Evolutionary conservation across 2,329 filamentous ascomycete species (phyloP).

Genomic region (Blastomyces silverae): DNA sequence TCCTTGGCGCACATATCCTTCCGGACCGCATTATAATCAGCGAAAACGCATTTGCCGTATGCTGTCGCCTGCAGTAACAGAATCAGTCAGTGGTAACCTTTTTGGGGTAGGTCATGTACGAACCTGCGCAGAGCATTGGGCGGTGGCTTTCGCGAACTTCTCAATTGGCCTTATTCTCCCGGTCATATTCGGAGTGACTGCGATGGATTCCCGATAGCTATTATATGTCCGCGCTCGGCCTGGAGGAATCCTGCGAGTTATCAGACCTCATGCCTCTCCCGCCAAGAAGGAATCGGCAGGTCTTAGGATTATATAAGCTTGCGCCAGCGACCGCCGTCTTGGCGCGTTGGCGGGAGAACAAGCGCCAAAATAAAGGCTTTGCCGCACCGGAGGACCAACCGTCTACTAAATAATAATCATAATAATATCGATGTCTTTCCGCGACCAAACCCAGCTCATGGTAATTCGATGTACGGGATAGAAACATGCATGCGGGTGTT

Average conservation of each 20-base stretch:
- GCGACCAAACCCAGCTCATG: not conserved
- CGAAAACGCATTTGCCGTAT: slow-evolving; percentile 87
- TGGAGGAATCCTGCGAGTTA: not conserved
- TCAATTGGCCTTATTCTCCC: slow-evolving; percentile 57
- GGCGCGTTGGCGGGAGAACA: slow-evolving; percentile 2
- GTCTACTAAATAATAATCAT: not conserved
- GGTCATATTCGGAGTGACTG: slow-evolving; percentile 33
- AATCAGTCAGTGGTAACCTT: not conserved
- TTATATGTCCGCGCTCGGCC: not conserved
- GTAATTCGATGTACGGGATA: not conserved
- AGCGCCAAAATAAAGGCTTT: not conserved
- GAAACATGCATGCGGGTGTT: slow-evolving; percentile 13
- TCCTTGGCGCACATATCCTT: slow-evolving; percentile 86
- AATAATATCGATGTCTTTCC: not conserved
- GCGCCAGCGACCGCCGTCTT: not conserved
- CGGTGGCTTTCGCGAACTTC: slow-evolving; percentile 59
- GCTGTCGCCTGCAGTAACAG: slow-evolving; percentile 56
- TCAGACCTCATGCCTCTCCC: not conserved
- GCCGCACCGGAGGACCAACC: not conserved
- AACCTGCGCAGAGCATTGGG: slow-evolving; percentile 61
- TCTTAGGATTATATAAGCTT: not conserved
- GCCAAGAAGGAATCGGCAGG: not conserved
- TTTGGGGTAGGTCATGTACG: slow-evolving; percentile 18
- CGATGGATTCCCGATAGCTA: not conserved
- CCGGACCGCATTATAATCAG: slow-evolving; percentile 81